Conservation (phyloP, 345 rosid genomes). For the Mercurialis annua region DNA sequence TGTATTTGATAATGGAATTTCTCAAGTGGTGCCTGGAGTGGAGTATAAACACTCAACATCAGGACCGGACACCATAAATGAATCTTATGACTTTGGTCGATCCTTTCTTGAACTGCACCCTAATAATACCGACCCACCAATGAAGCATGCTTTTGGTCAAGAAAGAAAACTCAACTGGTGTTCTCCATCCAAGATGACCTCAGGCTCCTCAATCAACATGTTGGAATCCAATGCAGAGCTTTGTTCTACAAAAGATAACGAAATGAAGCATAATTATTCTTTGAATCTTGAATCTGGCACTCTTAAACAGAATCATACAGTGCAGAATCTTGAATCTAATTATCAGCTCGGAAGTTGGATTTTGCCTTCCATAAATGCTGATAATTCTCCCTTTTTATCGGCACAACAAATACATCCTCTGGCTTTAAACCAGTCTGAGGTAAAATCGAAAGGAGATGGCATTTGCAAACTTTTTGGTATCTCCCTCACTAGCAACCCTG, state of each 20-base stretch:
- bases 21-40: not conserved
- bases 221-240: conserved; percentile 31
- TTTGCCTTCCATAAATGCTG: conserved; percentile 34
- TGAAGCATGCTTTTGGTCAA: conserved; percentile 38
- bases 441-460: conserved; percentile 41
- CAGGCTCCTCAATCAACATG: conserved; percentile 49
- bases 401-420: conserved; percentile 35
- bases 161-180: conserved; percentile 45
- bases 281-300: conserved; percentile 32
- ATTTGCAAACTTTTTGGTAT: conserved; percentile 76
- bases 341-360: conserved; percentile 52
- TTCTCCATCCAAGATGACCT: conserved; percentile 40
- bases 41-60: not conserved
- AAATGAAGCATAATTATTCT: not conserved
- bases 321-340: conserved; percentile 40
- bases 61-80: conserved; percentile 1
- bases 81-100: conserved; percentile 31
- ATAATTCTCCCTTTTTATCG: conserved; percentile 31
- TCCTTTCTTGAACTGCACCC: conserved; percentile 39
- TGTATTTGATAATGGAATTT: conserved; percentile 46
- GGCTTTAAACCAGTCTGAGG: conserved; percentile 32
- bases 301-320: conserved; percentile 40
- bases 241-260: not conserved
- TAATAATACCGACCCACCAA: conserved; percentile 26
- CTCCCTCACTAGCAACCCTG: conserved; percentile 45